These are phyloP conservation scores for Tuber indicum DNA, from an alignment of 495 filamentous ascomycete genomes.

Conservation along the genomic window DNA sequence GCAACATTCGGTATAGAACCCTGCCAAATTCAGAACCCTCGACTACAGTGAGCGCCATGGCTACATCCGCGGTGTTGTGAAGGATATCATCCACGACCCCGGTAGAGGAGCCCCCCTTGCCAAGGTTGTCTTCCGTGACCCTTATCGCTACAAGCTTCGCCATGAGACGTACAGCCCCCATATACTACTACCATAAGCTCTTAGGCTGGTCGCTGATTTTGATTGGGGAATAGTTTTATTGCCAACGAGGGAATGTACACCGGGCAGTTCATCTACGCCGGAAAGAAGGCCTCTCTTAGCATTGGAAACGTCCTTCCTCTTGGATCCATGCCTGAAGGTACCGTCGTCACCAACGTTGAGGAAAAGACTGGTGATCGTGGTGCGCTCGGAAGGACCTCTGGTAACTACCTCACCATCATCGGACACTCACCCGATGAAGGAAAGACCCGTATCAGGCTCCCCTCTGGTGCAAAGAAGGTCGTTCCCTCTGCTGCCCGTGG, in stretches of 20 bases:
- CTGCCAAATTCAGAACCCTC: constrained; percentile 87
- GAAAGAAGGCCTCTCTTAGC: constrained; percentile 92
- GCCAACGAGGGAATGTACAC: constrained; percentile 99
- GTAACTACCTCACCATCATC: constrained; percentile 98
- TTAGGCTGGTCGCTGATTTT: constrained; percentile 4
- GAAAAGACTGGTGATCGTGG: constrained; percentile 98
- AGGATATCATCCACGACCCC: constrained; percentile 98
- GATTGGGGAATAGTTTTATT: constrained; percentile 59
- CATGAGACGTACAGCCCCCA: constrained; percentile 60
- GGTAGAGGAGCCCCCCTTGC: constrained; percentile 97
- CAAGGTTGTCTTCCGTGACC: constrained; percentile 89
- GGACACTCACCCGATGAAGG: constrained; percentile 98
- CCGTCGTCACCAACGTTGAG: constrained; percentile 96
- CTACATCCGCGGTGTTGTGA: constrained; percentile 92
- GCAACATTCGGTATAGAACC: constrained; percentile 42
- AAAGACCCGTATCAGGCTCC: constrained; percentile 99
- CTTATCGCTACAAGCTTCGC: constrained; percentile 81
- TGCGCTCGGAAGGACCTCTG: constrained; percentile 88
- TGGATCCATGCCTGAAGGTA: constrained; percentile 91
- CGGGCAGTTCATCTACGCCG: constrained; percentile 99
- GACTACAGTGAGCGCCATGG: constrained; percentile 95
- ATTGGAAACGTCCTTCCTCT: constrained; percentile 96
- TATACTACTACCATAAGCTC: constrained; percentile 15
- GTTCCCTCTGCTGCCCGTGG: constrained; percentile 82
- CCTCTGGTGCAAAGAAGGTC: constrained; percentile 98